Evolutionary conservation across 495 filamentous ascomycete genomes (phyloP), one percentile per base, ranked within the genome.

Genomic region (Penicillium bovifimosum): DNA sequence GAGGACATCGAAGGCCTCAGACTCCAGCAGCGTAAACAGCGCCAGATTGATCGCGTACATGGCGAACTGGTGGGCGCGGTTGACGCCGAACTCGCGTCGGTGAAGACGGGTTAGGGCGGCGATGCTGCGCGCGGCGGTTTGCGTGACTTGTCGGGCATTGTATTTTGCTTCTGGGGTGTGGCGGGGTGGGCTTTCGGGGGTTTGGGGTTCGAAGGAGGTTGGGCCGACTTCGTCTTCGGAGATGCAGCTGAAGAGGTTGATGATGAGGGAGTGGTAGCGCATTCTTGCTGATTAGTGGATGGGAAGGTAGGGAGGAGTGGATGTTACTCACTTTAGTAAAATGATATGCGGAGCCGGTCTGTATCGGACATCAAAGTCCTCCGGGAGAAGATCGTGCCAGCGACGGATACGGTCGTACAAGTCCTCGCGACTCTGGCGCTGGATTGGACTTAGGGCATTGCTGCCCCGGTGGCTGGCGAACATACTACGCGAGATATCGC

Each of bases 21-120:
- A 52, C n/a, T 72, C 67, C 2, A 73, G 51, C 56, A 76, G 48
- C 0, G 65, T 62, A 52, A 75, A 76, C 3, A 76, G 53, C 8
- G 72, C 74, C 10, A 76, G 61, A 31, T 72, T 76, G 46, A 76
- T 70, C 2, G 72, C 71, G 41, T 73, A 76, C 53, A 76, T 58
- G 10, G 72, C 66, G 39, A 73, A 76, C 17, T 70, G 64, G 52
- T 76, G 74, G 6, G 70, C 69, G 24, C 71, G 68, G 24, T 54
- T 69, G 40, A 75, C 52, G 8, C 72, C 70, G 44, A 63, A 74
- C 34, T 75, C 68, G 9, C 62, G 60, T 3, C 66, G 63, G 27
- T 74, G 67, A 2, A 70, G 54, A 16, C 61, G 64, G 1, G 65
- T 57, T 1, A 76, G 64, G 9, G 46, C 45, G 5, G 70, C 63